Base-by-base conservation (phyloP, 1,139 yeast species). In the Kluyveromyces sp. region DNA sequence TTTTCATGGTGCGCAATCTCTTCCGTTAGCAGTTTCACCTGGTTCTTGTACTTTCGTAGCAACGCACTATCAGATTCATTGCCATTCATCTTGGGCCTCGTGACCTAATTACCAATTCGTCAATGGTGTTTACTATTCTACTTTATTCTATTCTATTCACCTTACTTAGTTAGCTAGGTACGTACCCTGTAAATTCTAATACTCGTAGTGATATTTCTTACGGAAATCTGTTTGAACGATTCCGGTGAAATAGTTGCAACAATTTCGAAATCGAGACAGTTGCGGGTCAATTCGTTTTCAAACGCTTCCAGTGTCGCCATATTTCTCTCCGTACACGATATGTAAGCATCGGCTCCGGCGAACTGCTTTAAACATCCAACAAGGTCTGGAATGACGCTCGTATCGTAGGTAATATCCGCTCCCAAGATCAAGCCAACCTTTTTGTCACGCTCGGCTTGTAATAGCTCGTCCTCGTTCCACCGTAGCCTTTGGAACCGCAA, bases 331-430 rank as follows among this genome's bases (percentile, higher is more conserved):
- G 43, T 41, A 28, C 43, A 41, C 8, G 43, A 27, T 4, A 41
- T 28, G 33, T 41, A 41, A 26, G 25, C 37, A n/a, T 25, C 7
- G 8, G 39, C 8, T 7, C 38, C 39, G n/a, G 34, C 35, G 15
- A 21, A 71, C 30, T 70, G 71, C 2, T 58, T 51, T 1, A 88
- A 61, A 7, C 84, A 75, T 3, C 60, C 52, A 3, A 80, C 73
- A 42, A 89, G 69, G n/a, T 66, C 66, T 0, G 78, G 78, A n/a
- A 85, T 71, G 2, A 79, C 70, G 3, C 75, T 67, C 1, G 77
- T 64, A 59, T 90, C 97, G 64, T 86, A 90, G 0, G 96, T 87
- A 30, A 89, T 86, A 62, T 88, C 96, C 0, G 96, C 92, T 0
- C 90, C 96, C 2, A 88, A 61, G 0, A 85, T 63, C 1, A 78